phyloP scores from a whole-genome alignment of 495 filamentous ascomycete species.

The Aspergillus coremiiformis region DNA sequence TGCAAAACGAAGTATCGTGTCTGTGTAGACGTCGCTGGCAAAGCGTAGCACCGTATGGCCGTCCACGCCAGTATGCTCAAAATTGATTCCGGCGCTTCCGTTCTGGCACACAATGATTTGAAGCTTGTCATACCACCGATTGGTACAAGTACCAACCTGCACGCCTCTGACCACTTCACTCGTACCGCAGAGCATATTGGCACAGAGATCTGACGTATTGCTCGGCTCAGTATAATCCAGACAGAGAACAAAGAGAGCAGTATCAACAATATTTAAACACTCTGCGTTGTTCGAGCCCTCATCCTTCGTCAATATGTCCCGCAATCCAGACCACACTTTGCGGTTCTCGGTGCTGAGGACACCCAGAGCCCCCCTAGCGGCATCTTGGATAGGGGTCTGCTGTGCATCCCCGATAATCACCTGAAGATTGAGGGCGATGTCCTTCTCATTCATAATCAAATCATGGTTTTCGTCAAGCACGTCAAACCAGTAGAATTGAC shows the following conservation, averaged over 20 bases:
- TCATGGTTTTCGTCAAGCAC: constrained; percentile 91
- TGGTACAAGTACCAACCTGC: constrained; percentile 95
- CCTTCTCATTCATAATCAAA: constrained; percentile 94
- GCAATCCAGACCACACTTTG: constrained; percentile 85
- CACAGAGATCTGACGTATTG: constrained; percentile 72
- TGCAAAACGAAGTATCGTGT: constrained; percentile 95
- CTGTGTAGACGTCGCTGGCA: constrained; percentile 92
- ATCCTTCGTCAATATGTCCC: constrained; percentile 84
- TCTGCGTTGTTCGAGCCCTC: constrained; percentile 89
- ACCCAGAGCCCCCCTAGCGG: constrained; percentile 86
- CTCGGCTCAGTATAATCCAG: constrained; percentile 85
- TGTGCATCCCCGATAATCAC: constrained; percentile 87
- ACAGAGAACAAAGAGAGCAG: constrained; percentile 85
- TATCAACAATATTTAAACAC: constrained; percentile 89
- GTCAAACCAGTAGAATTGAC: constrained; percentile 99
- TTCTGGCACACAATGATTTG: constrained; percentile 99
- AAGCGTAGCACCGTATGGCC: constrained; percentile 95
- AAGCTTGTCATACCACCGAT: constrained; percentile 98
- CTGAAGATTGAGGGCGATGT: constrained; percentile 84
- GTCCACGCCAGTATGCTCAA: constrained; percentile 97
- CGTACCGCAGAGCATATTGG: constrained; percentile 97
- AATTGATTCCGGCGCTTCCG: constrained; percentile 96
- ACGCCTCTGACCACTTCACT: constrained; percentile 87
- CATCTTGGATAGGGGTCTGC: constrained; percentile 84
- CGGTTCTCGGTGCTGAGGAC: constrained; percentile 95